Evolutionary conservation across 805 yeast species (phyloP).

Genomic region (Candida pini): DNA sequence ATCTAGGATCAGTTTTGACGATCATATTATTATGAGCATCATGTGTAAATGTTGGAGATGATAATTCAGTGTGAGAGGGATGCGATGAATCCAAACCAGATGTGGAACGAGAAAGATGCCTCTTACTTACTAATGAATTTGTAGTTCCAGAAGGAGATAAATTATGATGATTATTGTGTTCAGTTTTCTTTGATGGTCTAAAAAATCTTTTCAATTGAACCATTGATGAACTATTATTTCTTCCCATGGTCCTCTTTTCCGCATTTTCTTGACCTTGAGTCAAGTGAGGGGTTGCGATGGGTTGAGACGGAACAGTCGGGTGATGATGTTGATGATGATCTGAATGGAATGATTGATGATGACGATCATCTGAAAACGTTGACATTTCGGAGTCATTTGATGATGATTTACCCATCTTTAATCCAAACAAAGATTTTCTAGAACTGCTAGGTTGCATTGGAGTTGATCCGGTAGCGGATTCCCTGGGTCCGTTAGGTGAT

Average conservation of each 20-base stretch:
- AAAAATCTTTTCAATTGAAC: conserved; percentile 68
- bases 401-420: conserved; percentile 23
- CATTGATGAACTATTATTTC: conserved; percentile 40
- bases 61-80: conserved; percentile 16
- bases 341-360: conserved; percentile 5
- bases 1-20: conserved; percentile 31
- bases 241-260: conserved; percentile 2
- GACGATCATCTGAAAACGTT: conserved; percentile 21
- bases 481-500: not conserved
- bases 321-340: conserved; percentile 2
- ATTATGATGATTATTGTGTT: conserved; percentile 1
- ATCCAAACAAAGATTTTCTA: conserved; percentile 27
- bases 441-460: conserved; percentile 21
- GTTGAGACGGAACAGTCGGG: conserved; percentile 2
- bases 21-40: conserved; percentile 36
- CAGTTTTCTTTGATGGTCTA: conserved; percentile 42
- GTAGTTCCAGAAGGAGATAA: conserved; percentile 7
- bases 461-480: conserved; percentile 15
- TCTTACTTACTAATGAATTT: conserved; percentile 8
- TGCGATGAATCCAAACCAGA: conserved; percentile 15
- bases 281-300: conserved; percentile 11
- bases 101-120: conserved; percentile 16
- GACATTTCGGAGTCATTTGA: conserved; percentile 27
- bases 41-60: conserved; percentile 34
- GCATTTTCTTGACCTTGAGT: not conserved